Percentiles rank a stretch among this genome's conserved stretches.
Evolutionary conservation across 331 rosid species (phyloP).

Genomic region (Malus hybrid): DNA sequence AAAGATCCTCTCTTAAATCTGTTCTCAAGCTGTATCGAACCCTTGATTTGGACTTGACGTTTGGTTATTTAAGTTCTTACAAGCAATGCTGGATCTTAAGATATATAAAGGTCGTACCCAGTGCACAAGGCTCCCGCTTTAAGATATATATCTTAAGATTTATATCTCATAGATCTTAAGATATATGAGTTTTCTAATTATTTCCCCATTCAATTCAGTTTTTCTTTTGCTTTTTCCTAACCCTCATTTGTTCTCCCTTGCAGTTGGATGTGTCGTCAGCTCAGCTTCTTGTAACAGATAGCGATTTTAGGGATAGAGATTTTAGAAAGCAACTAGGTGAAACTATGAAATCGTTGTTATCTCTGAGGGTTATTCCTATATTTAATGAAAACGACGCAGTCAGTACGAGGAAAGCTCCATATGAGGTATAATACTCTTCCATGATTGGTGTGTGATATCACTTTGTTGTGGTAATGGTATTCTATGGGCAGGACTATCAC

Average conservation of each 20-base stretch:
- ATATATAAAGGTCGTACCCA: neutral
- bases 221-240: neutral
- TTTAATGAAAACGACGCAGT: slow-evolving; percentile 96
- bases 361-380: slow-evolving; percentile 78
- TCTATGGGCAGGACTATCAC: neutral
- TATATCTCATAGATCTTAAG: no score
- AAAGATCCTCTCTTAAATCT: neutral
- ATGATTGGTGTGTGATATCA: neutral
- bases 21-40: neutral
- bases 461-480: neutral
- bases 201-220: neutral
- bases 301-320: slow-evolving; percentile 84
- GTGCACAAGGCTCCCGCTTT: no score
- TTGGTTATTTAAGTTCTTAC: neutral
- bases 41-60: neutral
- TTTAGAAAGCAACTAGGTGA: slow-evolving; percentile 79
- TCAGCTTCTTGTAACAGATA: slow-evolving; percentile 94
- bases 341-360: slow-evolving; percentile 62
- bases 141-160: no score
- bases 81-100: neutral
- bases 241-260: slow-evolving; percentile 13
- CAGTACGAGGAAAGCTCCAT: slow-evolving; percentile 96
- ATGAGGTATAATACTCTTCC: slow-evolving; percentile 56
- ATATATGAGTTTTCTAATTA: neutral
- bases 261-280: slow-evolving; percentile 94